These are phyloP conservation scores for Plectosphaerella sp. DNA, from an alignment of 2,329 filamentous ascomycete genomes.

Conservation along the genomic window DNA sequence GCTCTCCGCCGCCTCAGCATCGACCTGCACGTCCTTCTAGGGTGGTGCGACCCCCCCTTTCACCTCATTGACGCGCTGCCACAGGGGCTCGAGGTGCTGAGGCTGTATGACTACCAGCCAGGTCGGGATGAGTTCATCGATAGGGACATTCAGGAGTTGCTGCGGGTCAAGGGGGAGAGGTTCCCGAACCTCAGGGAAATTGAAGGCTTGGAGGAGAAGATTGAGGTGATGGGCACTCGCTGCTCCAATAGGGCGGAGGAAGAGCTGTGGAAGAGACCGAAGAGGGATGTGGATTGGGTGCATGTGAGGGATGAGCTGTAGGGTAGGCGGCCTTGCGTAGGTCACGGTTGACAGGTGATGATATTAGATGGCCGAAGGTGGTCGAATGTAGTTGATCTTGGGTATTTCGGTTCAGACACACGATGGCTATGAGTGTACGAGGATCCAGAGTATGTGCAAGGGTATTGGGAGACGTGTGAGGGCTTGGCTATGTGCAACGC, in stretches of 20 bases:
- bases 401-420: too few relatives aligned
- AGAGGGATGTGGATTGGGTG: too few relatives aligned
- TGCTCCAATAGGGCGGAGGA: too few relatives aligned
- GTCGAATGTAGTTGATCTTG: too few relatives aligned
- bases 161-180: slow-evolving; percentile 6
- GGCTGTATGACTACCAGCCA: slow-evolving; percentile 7
- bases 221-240: too few relatives aligned
- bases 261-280: too few relatives aligned
- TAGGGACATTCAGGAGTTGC: slow-evolving; percentile 2
- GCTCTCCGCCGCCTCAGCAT: slow-evolving; percentile 5
- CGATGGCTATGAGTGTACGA: too few relatives aligned
- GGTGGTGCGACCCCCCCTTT: background rate
- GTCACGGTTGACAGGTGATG: too few relatives aligned
- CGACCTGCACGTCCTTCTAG: background rate
- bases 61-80: slow-evolving; percentile 9
- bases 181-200: slow-evolving; percentile 5
- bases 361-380: too few relatives aligned
- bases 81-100: slow-evolving; percentile 6
- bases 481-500: background rate
- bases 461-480: too few relatives aligned
- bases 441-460: too few relatives aligned
- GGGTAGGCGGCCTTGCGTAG: too few relatives aligned
- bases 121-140: slow-evolving; percentile 3
- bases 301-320: background rate
- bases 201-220: background rate